A percentile compares a stretch with the other conserved stretches of the same genome.
Evolutionary conservation across 2,329 filamentous ascomycete species (phyloP).

Genomic region (Apiospora rasikravindrae): DNA sequence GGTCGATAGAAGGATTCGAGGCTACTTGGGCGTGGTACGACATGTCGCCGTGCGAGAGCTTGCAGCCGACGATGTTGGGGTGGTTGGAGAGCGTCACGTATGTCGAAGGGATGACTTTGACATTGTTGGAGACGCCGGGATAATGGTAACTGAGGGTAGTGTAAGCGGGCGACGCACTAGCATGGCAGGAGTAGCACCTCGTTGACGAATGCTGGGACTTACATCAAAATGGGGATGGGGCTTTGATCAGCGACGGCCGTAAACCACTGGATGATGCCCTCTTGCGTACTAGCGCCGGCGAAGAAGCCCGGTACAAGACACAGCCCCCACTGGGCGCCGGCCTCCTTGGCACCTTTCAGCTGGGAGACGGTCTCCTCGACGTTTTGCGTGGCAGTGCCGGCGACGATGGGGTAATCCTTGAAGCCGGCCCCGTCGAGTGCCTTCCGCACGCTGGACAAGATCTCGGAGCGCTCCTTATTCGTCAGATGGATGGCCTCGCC

Average conservation of each 20-base stretch:
- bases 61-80: conserved; percentile 71
- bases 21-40: conserved; percentile 68
- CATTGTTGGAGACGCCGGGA: conserved; percentile 70
- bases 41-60: conserved; percentile 71
- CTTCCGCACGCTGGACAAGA: conserved; percentile 59
- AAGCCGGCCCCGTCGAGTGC: conserved; percentile 60
- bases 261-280: conserved; percentile 63
- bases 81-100: conserved; percentile 63
- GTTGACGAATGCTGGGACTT: conserved; percentile 32
- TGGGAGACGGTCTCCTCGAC: conserved; percentile 66
- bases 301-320: conserved; percentile 67
- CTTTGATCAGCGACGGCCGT: conserved; percentile 62
- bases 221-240: conserved; percentile 64
- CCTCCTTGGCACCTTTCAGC: conserved; percentile 59
- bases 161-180: background rate
- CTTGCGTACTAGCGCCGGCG: conserved; percentile 57
- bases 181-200: too few species aligned
- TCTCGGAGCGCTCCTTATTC: conserved; percentile 57
- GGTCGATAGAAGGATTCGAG: conserved; percentile 63
- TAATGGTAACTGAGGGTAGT: conserved; percentile 61
- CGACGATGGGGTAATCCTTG: conserved; percentile 62
- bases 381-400: conserved; percentile 65
- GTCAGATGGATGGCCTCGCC: conserved; percentile 68
- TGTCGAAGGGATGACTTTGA: conserved; percentile 62
- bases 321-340: conserved; percentile 65